phyloP scores from a whole-genome alignment of 441 rosid genomes.

The Lagerstroemia fauriei region DNA sequence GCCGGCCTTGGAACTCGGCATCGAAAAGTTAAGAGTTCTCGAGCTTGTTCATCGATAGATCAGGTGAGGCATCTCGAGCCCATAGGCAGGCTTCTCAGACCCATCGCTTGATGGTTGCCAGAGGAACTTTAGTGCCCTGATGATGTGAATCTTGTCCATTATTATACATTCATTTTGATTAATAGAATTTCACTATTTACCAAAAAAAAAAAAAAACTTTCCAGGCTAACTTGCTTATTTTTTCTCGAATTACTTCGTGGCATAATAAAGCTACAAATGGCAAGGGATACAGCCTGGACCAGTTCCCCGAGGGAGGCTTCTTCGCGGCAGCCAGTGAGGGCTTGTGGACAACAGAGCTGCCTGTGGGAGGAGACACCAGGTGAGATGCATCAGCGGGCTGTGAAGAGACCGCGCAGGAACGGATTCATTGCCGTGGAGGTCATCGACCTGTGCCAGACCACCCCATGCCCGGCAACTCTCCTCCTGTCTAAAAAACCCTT shows the following conservation, averaged over 20 bases:
- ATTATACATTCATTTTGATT: no score
- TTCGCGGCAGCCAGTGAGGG: slow-evolving; percentile 51
- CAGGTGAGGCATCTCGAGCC: no score
- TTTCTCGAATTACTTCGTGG: no score
- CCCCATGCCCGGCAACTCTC: slow-evolving; percentile 48
- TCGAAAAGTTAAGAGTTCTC: no score
- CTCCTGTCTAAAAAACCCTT: slow-evolving; percentile 45
- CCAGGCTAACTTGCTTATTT: no score
- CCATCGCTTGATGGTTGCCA: no score
- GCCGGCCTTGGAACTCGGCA: no score
- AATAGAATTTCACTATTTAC: neutral
- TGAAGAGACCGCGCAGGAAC: slow-evolving; percentile 40
- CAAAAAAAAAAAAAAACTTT: no score
- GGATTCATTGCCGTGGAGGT: slow-evolving; percentile 41
- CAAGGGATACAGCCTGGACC: slow-evolving; percentile 42
- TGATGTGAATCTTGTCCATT: no score
- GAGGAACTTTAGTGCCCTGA: no score
- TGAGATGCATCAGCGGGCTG: slow-evolving; percentile 51
- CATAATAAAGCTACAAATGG: slow-evolving; percentile 44
- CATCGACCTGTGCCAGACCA: slow-evolving; percentile 41
- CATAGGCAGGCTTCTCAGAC: no score
- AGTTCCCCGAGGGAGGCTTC: slow-evolving; percentile 44
- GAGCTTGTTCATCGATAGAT: no score
- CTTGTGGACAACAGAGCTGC: slow-evolving; percentile 58
- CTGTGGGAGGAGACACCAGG: slow-evolving; percentile 42